A percentile compares a stretch with the other conserved stretches of the same genome.
phyloP scores from a whole-genome alignment of 805 yeast species.

The Schwanniomyces vanrijiae region DNA sequence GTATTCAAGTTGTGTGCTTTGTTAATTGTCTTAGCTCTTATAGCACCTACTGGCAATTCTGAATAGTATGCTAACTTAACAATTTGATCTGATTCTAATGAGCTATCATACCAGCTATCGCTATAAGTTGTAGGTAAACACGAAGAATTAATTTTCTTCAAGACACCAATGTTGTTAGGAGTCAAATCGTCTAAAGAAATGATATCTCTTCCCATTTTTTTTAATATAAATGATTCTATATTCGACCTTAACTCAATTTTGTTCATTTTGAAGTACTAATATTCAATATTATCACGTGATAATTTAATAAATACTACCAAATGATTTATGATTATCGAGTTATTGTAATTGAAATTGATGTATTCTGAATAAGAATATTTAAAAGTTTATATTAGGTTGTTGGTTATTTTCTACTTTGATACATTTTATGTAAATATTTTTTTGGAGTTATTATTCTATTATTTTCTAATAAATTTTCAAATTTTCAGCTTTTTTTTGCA shows the following conservation, averaged over 20 bases:
- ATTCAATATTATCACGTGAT: background rate
- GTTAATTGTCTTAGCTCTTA: slow-evolving; percentile 55
- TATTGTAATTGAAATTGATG: no score
- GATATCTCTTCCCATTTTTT: slow-evolving; percentile 35
- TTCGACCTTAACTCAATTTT: background rate
- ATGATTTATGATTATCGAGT: no score
- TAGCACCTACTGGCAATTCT: slow-evolving; percentile 79
- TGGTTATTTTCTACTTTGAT: no score
- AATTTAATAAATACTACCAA: no score
- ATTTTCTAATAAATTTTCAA: no score
- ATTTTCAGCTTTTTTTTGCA: no score
- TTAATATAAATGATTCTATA: background rate
- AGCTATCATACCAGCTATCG: slow-evolving; percentile 51
- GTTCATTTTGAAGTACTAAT: background rate
- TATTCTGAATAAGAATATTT: no score
- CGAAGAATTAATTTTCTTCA: slow-evolving; percentile 55
- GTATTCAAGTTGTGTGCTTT: slow-evolving; percentile 38
- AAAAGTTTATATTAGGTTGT: no score
- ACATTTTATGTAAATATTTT: no score
- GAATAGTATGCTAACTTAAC: slow-evolving; percentile 63
- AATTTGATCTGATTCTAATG: slow-evolving; percentile 49
- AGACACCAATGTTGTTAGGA: slow-evolving; percentile 55
- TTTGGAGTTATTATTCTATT: no score
- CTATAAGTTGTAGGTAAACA: slow-evolving; percentile 53
- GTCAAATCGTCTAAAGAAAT: slow-evolving; percentile 61